These are phyloP conservation scores for Solanum virginianum DNA, from an alignment of 257 asterid species.

Conservation along the genomic window DNA sequence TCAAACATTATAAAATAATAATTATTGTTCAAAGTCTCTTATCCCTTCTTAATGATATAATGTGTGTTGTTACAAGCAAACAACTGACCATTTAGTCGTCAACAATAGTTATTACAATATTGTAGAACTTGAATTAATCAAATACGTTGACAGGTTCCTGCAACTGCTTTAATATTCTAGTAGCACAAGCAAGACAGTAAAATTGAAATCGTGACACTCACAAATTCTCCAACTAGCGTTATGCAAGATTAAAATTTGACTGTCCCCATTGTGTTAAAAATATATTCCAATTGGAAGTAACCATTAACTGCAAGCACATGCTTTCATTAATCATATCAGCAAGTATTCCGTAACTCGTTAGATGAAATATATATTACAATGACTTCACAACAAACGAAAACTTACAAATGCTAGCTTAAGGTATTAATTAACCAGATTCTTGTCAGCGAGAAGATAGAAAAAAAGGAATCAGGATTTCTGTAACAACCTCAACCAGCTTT, in stretches of 20 bases:
- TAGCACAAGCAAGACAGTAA: conserved; percentile 60
- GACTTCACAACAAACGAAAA: neutral
- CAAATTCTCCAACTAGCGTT: conserved; percentile 67
- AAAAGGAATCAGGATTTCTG: neutral
- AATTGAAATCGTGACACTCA: conserved; percentile 52
- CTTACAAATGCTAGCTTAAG: neutral
- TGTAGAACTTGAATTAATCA: neutral
- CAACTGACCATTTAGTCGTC: neutral
- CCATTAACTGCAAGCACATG: neutral
- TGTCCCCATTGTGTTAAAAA: neutral
- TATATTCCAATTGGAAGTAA: neutral
- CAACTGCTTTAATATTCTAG: conserved; percentile 51
- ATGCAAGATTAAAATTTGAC: conserved; percentile 7
- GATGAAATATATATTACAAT: neutral
- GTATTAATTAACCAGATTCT: neutral
- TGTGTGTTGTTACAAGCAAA: neutral
- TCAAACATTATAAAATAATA: neutral
- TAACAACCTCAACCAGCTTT: conserved; percentile 31
- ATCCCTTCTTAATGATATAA: neutral
- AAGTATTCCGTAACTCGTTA: neutral
- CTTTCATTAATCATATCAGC: neutral
- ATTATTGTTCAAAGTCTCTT: neutral
- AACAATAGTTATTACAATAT: neutral
- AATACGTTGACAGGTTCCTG: neutral
- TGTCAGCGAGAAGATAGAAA: neutral